Base-by-base conservation (phyloP, 257 asterid species). In the Primulina huaijiensis region DNA sequence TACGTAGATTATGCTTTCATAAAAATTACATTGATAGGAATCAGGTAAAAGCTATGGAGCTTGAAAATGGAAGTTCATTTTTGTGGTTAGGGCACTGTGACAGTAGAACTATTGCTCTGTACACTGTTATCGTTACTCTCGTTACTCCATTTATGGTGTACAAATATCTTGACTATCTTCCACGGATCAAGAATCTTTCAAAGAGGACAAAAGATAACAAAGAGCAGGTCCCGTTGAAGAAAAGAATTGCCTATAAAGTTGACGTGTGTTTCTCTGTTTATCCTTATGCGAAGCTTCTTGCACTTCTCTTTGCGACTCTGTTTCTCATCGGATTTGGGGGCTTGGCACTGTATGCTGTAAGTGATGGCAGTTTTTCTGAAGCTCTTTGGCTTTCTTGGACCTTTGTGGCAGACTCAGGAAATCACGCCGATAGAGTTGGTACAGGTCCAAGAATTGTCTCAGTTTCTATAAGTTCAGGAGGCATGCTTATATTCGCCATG, bases 401-500 rank as follows among this genome's bases (percentile, higher is more conserved):
- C 63, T 90, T 92, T 72, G 92, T 92, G 73, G 98, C 98, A 17
- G 98, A 90, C 81, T 92, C 97, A 6, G 98, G 98, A 79, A 92
- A 80, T 76, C 98, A 90, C 76, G 96, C 98, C 38, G 98, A 92
- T 72, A 88, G 80, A 76, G 93, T 82, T 65, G 98, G 97, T 38
- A 84, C 80, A 59, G 97, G 98, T 75, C 95, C 93, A 23, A 82
- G 97, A 77, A 81, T 92, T 50, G 98, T 92, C 80, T 88, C 98
- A 20, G 98, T 92, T 71, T 89, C 95, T 71, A 87, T 92, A 80
- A 92, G 87, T 77, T 83, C 98, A 27, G 97, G 98, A 67, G 98
- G 96, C 78, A 92, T 92, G 98, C 97, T 92, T 65, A 88, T 92
- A 82, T 92, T 92, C 82, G 98, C 98, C 72, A 92, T 92, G 98